Percentiles rank a stretch among this genome's conserved stretches.
These are phyloP conservation scores for Setaria italica DNA, from an alignment of 202 grass and related monocot species.

Conservation along the genomic window DNA sequence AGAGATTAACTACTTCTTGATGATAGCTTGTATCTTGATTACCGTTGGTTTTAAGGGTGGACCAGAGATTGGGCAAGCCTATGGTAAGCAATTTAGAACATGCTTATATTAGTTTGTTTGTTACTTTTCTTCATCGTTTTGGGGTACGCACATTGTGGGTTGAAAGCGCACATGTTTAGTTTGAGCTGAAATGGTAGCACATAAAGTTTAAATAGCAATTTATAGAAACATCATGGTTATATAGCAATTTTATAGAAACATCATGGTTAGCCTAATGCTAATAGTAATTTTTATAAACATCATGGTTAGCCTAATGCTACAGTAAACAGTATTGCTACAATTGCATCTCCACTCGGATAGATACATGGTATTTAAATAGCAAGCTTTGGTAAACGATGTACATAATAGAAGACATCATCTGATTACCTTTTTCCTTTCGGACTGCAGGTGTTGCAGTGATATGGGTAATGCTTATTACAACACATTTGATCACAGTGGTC, in stretches of 20 bases:
- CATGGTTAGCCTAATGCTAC: not conserved
- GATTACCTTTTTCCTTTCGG: conserved; percentile 35
- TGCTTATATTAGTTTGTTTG: not conserved
- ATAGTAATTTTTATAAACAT: not conserved
- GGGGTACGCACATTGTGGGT: not conserved
- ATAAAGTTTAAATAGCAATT: not conserved
- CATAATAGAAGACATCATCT: not conserved
- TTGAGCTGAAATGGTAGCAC: not conserved
- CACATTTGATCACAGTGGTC: conserved; percentile 61
- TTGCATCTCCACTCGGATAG: not conserved
- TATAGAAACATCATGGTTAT: not conserved
- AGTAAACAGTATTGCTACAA: not conserved
- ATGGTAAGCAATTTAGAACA: conserved; percentile 55
- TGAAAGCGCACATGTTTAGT: not conserved
- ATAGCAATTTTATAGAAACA: not conserved
- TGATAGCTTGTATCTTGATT: conserved; percentile 74
- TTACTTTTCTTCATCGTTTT: not conserved
- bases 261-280: not conserved
- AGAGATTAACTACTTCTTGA: conserved; percentile 77
- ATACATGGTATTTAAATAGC: conserved; percentile 14
- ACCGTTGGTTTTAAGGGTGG: conserved; percentile 74
- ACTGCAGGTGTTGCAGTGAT: conserved; percentile 76
- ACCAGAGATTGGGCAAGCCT: conserved; percentile 82
- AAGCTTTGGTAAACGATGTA: not conserved
- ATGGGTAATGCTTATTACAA: conserved; percentile 91